Conservation (phyloP, 257 asterid species). For the Jacaranda copaia region DNA sequence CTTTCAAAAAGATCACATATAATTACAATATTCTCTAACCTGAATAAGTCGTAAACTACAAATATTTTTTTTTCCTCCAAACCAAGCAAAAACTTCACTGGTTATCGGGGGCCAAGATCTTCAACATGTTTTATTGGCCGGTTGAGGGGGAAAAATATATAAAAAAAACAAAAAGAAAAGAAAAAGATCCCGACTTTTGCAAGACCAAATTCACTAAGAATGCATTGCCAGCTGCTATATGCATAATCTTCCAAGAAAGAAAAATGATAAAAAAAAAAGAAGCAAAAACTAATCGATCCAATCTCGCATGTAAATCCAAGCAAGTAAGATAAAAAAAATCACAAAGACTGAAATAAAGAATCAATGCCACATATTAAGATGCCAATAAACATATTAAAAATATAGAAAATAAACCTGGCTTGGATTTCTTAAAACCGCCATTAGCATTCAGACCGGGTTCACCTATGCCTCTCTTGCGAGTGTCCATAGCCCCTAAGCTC, state of each 20-base stretch:
- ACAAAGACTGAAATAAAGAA: too few species aligned
- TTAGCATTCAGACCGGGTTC: slow-evolving; percentile 38
- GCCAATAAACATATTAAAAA: neutral
- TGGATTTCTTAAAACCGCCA: slow-evolving; percentile 79
- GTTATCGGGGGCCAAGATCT: neutral
- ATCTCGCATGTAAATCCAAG: slow-evolving; percentile 26
- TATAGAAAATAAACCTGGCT: slow-evolving; percentile 56
- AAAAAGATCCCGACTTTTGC: neutral
- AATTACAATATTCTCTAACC: neutral
- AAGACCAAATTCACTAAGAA: neutral
- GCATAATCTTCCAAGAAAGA: slow-evolving; percentile 9
- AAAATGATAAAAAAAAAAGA: neutral
- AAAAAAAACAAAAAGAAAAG: neutral
- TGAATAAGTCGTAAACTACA: neutral
- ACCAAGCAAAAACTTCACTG: neutral
- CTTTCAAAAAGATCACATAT: neutral
- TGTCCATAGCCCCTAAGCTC: slow-evolving; percentile 46
- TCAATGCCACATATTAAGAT: too few species aligned
- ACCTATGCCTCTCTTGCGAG: slow-evolving; percentile 59
- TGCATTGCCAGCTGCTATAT: neutral
- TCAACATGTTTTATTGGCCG: neutral
- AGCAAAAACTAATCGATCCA: neutral
- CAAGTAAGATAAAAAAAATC: neutral
- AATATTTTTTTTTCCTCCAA: neutral
- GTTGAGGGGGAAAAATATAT: neutral